Evolutionary conservation across 345 rosid species (phyloP), one percentile per base, ranked within the genome.

Genomic region (Lepidium didymum): DNA sequence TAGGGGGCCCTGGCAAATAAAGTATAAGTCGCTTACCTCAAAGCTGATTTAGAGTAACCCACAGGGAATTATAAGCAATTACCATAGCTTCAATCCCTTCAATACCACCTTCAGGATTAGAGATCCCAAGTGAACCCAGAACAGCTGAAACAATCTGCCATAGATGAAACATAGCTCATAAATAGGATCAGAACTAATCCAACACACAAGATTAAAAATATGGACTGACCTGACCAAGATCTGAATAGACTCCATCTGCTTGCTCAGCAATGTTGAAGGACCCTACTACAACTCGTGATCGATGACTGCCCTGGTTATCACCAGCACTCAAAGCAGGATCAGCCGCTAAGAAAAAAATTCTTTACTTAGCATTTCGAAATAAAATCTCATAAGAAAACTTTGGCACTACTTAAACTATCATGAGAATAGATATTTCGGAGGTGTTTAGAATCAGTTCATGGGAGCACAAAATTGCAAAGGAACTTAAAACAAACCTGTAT

Each of bases 261-360:
- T 78, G 87, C 62, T 83, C 85, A 41, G 89, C 78, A 67, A 83
- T 63, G 67, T 82, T 77, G 60, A 85, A 81, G 33, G 85, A 77
- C 70, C 85, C 90, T 16, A 85, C 81, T 6, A 83, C 74, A 45
- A 85, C 79, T 42, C 84, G 76, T 45, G 89, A 82, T n/a, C 74
- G 62, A 36, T 29, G 76, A 67, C 68, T 34, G 23, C 76, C 67
- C 59, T 75, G 80, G 50, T 56, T 62, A 41, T 62, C 75, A 73
- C 77, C 70, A 60, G 80, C 69, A 75, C 78, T 73, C 63, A 70
- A 67, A 77, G 81, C 78, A 44, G 76, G 82, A 73, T 73, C 79
- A 49, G 64, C 70, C 25, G 69, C 88, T 75, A 76, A 62, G 71
- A 58, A 54, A 44, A 33, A 37, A 61, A 18, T 40, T 69, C 23